phyloP scores from a whole-genome alignment of 805 yeast genomes.

The Suhomyces pyralidae region DNA sequence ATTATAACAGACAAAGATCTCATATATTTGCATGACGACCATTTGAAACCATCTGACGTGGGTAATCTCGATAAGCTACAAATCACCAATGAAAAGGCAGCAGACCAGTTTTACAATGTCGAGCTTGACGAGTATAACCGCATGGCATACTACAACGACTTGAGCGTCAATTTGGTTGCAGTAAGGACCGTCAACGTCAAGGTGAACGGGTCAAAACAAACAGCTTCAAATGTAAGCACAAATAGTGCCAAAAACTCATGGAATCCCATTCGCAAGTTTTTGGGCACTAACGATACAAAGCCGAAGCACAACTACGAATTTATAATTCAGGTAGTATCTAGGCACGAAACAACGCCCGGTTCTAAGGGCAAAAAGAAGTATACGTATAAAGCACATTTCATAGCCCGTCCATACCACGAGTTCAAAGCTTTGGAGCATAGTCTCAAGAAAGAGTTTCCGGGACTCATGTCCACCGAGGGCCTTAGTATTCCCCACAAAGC shows the following conservation, averaged over 20 bases:
- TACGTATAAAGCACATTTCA: conserved; percentile 36
- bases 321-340: conserved; percentile 43
- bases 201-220: not conserved
- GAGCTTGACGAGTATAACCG: conserved; percentile 17
- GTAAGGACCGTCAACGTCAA: conserved; percentile 38
- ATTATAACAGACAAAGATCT: conserved; percentile 59
- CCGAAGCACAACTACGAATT: conserved; percentile 41
- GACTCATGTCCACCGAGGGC: conserved; percentile 49
- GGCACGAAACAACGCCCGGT: conserved; percentile 13
- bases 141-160: conserved; percentile 49
- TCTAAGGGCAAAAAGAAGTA: not conserved
- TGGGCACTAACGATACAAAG: not conserved
- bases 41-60: conserved; percentile 34
- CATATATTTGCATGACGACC: conserved; percentile 37
- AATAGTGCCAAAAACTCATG: conserved; percentile 8
- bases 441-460: conserved; percentile 63
- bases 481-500: conserved; percentile 58
- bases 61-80: conserved; percentile 33
- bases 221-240: not conserved
- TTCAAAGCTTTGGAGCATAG: conserved; percentile 56
- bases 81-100: not conserved
- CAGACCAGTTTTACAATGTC: not conserved
- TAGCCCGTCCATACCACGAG: conserved; percentile 63
- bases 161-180: conserved; percentile 65
- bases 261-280: conserved; percentile 13